Conservation (phyloP, 1,139 yeast genomes). For the Nakaseomyces nivariensis region DNA sequence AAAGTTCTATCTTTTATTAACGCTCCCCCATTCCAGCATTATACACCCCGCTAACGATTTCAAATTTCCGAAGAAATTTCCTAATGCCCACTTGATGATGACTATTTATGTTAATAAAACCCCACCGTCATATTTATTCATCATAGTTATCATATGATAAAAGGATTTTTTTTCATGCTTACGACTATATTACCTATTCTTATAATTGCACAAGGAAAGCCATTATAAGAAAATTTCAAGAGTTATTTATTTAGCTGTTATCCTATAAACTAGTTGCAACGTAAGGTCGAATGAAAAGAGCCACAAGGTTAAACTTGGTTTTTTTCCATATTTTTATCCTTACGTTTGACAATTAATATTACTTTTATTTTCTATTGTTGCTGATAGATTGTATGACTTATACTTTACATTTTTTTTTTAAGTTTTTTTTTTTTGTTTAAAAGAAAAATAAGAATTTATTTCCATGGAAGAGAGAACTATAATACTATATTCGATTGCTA, state of each 20-base stretch:
- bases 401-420: not conserved
- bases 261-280: no score
- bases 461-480: not conserved
- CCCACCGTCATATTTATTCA: no score
- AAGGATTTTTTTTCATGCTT: not conserved
- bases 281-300: not conserved
- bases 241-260: not conserved
- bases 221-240: not conserved
- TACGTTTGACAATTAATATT: no score
- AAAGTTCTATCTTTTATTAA: not conserved
- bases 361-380: not conserved
- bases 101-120: no score
- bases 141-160: not conserved
- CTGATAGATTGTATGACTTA: conserved; percentile 1
- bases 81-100: no score
- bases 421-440: not conserved
- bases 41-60: no score
- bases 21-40: no score
- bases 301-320: not conserved
- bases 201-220: not conserved
- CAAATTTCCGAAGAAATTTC: no score
- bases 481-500: not conserved
- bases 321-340: not conserved
- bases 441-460: not conserved
- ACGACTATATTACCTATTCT: not conserved